phyloP scores from a whole-genome alignment of 2,329 filamentous ascomycete genomes.

The Seiridium unicorne region DNA sequence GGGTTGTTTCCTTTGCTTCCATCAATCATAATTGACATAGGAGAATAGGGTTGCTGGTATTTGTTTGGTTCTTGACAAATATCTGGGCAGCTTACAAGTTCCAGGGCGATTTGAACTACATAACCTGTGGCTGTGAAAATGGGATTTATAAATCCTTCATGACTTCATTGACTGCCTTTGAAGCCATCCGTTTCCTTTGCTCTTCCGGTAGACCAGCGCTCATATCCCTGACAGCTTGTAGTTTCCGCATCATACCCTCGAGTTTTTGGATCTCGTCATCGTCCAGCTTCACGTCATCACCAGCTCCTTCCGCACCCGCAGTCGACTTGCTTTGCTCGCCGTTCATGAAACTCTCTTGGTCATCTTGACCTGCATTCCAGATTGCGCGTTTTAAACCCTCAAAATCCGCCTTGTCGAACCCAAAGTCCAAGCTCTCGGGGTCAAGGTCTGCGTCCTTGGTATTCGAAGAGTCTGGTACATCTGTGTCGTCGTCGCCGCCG shows the following conservation, averaged over 20 bases:
- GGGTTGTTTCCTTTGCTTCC: too few relatives aligned
- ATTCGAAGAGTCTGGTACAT: conserved; percentile 21
- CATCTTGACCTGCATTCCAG: conserved; percentile 36
- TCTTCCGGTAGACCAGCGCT: conserved; percentile 58
- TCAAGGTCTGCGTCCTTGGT: conserved; percentile 30
- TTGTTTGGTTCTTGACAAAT: too few relatives aligned
- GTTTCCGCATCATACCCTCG: conserved; percentile 62
- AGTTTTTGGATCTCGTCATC: conserved; percentile 57
- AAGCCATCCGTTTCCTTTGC: conserved; percentile 59
- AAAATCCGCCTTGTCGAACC: conserved; percentile 52
- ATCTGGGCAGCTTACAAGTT: too few relatives aligned
- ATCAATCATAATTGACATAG: too few relatives aligned
- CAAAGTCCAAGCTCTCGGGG: conserved; percentile 48
- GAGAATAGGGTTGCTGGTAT: too few relatives aligned
- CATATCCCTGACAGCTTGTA: conserved; percentile 60
- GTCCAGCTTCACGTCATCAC: conserved; percentile 35
- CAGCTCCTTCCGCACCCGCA: not conserved
- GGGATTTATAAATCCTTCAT: conserved; percentile 54
- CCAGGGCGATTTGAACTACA: too few relatives aligned
- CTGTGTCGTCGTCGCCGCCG: conserved; percentile 18
- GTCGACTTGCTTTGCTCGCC: conserved; percentile 14
- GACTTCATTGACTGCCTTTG: conserved; percentile 60
- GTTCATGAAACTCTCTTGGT: conserved; percentile 17
- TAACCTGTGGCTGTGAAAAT: not conserved
- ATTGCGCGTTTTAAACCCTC: conserved; percentile 51